phyloP scores from a whole-genome alignment of 2,329 filamentous ascomycete species.

The Pseudogymnoascus sp. region DNA sequence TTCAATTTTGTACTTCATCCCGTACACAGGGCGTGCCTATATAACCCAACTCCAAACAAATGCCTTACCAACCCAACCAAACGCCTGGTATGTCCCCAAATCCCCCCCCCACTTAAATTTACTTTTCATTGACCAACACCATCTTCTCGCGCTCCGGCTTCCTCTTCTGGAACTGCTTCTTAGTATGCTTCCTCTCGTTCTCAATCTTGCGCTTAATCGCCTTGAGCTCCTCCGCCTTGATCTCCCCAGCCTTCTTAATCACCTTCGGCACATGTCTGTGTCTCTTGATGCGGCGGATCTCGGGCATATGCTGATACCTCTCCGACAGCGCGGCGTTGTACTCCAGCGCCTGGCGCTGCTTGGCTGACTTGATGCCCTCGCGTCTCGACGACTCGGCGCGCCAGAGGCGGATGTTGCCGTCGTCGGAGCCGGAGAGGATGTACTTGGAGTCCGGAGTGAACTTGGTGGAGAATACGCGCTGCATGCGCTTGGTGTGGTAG shows the following conservation, averaged over 20 bases:
- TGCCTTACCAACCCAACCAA: neutral
- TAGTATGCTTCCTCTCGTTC: conserved; percentile 86
- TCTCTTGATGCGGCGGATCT: conserved; percentile 81
- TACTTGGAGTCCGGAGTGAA: conserved; percentile 90
- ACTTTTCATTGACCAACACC: conserved; percentile 62
- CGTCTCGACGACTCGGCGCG: conserved; percentile 76
- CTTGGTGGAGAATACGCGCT: conserved; percentile 76
- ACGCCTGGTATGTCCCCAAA: conserved; percentile 10
- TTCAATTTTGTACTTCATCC: conserved; percentile 7
- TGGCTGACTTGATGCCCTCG: conserved; percentile 76
- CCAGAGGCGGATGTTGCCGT: conserved; percentile 89
- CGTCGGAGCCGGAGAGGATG: conserved; percentile 82
- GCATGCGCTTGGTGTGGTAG: conserved; percentile 97
- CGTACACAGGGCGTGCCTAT: neutral
- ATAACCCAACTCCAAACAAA: conserved; percentile 10
- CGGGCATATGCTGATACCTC: conserved; percentile 90
- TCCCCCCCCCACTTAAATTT: conserved; percentile 29
- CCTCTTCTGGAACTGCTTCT: conserved; percentile 69
- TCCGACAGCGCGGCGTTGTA: conserved; percentile 82
- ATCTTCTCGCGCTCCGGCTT: conserved; percentile 87
- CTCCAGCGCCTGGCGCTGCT: conserved; percentile 80
- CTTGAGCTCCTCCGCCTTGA: conserved; percentile 83
- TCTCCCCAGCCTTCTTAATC: conserved; percentile 92
- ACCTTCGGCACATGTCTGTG: conserved; percentile 89
- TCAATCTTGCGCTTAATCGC: conserved; percentile 86